These are phyloP conservation scores for Meyerozyma sp. DNA, from an alignment of 1,139 yeast genomes.

Conservation along the genomic window DNA sequence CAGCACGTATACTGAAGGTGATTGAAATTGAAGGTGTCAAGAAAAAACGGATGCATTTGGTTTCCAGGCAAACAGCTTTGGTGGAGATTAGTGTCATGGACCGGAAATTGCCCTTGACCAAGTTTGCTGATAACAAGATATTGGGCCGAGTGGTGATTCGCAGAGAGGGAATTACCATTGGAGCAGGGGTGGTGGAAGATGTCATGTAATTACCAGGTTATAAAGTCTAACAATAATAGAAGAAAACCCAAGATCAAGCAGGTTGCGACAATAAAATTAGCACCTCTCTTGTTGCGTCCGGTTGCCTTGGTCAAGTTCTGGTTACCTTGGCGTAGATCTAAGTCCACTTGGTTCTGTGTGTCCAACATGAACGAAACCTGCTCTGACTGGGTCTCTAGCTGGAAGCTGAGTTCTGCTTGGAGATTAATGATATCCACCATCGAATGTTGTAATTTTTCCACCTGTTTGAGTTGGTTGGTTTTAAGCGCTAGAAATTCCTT, in stretches of 20 bases:
- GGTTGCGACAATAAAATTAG: constrained; percentile 56
- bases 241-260: constrained; percentile 61
- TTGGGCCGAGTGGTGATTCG: constrained; percentile 82
- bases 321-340: constrained; percentile 72
- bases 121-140: constrained; percentile 52
- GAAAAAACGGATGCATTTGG: constrained; percentile 65
- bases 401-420: constrained; percentile 73
- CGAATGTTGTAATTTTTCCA: constrained; percentile 67
- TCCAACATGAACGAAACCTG: constrained; percentile 64
- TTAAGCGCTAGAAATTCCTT: constrained; percentile 57
- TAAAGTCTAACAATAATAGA: constrained; percentile 57
- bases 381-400: constrained; percentile 70
- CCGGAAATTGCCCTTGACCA: constrained; percentile 56
- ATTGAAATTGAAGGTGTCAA: constrained; percentile 42
- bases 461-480: constrained; percentile 62
- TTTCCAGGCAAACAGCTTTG: constrained; percentile 66
- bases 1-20: constrained; percentile 63
- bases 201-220: constrained; percentile 24
- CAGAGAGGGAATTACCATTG: constrained; percentile 81
- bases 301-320: constrained; percentile 68
- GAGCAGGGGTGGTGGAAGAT: constrained; percentile 64
- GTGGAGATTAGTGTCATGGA: constrained; percentile 63
- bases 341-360: constrained; percentile 64
- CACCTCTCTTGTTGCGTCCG: constrained; percentile 62
- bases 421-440: constrained; percentile 75